Conservation (phyloP, 2,329 filamentous ascomycete species). For the Pseudogymnoascus sp. region DNA sequence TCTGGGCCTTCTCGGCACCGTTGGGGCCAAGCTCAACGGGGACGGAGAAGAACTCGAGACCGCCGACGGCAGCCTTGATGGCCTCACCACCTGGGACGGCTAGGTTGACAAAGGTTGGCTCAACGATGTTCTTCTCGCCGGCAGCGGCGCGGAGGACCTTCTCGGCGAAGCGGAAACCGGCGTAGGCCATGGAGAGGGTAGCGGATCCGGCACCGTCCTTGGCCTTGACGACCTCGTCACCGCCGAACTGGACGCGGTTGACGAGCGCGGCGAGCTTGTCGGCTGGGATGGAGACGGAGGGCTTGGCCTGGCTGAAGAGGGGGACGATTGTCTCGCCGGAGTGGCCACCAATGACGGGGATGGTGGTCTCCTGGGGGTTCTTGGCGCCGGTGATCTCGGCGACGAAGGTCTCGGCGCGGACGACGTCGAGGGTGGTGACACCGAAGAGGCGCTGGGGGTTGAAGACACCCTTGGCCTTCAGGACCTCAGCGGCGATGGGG, state of each 20-base stretch:
- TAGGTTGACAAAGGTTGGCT: slow-evolving; percentile 94
- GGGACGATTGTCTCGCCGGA: slow-evolving; percentile 97
- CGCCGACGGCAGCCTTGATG: slow-evolving; percentile 69
- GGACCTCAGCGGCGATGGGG: slow-evolving; percentile 91
- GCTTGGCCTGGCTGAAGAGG: slow-evolving; percentile 86
- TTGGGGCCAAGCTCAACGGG: slow-evolving; percentile 85
- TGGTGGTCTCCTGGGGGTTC: slow-evolving; percentile 72
- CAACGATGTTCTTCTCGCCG: slow-evolving; percentile 87
- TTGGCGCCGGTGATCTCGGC: slow-evolving; percentile 75
- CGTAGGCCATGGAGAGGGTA: slow-evolving; percentile 91
- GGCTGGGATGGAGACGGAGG: slow-evolving; percentile 69
- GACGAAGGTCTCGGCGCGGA: slow-evolving; percentile 95
- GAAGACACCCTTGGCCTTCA: slow-evolving; percentile 90
- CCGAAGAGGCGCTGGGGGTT: slow-evolving; percentile 94
- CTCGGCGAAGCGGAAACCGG: slow-evolving; percentile 93
- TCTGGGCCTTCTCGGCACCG: slow-evolving; percentile 78
- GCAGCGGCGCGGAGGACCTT: slow-evolving; percentile 88
- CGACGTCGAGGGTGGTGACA: slow-evolving; percentile 97
- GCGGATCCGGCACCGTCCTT: slow-evolving; percentile 88
- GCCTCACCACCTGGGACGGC: slow-evolving; percentile 82
- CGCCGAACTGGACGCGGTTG: slow-evolving; percentile 95
- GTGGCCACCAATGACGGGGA: slow-evolving; percentile 94
- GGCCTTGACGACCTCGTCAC: slow-evolving; percentile 93
- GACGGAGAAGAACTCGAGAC: slow-evolving; percentile 90
- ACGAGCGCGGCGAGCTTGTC: slow-evolving; percentile 89